Percentiles rank a stretch among this genome's conserved stretches.
Evolutionary conservation across 2,329 filamentous ascomycete genomes (phyloP).

Genomic region (Colletotrichum magnum): DNA sequence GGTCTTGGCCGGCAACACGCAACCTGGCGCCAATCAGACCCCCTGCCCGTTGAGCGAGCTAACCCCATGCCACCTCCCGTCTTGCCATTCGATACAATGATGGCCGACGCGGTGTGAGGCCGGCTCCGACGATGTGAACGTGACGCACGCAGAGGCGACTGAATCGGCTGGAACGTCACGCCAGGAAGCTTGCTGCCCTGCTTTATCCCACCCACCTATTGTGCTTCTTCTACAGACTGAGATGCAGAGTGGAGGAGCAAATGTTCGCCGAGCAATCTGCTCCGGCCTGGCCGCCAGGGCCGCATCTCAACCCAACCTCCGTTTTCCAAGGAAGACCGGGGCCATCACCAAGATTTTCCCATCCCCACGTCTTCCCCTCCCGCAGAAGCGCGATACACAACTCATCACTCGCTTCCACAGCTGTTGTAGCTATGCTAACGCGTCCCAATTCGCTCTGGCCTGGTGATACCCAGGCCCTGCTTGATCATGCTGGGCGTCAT

Average conservation of each 20-base stretch:
- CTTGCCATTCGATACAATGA: slow-evolving; percentile 10
- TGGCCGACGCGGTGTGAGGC: slow-evolving; percentile 23
- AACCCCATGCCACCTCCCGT: slow-evolving; percentile 37
- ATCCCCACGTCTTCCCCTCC: slow-evolving; percentile 12
- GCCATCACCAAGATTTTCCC: slow-evolving; percentile 35
- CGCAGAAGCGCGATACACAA: slow-evolving; percentile 21
- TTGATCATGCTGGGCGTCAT: slow-evolving; percentile 38
- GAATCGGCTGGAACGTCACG: slow-evolving; percentile 30
- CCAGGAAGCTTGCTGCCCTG: slow-evolving; percentile 28
- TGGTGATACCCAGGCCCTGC: slow-evolving; percentile 32
- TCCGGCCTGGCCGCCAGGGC: slow-evolving; percentile 20
- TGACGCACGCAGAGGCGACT: slow-evolving; percentile 17
- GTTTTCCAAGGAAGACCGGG: slow-evolving; percentile 35
- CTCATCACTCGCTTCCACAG: slow-evolving; percentile 30
- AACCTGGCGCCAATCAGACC: slow-evolving; percentile 34
- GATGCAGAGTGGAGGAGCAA: no score
- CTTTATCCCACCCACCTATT: slow-evolving; percentile 1
- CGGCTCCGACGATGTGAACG: not conserved
- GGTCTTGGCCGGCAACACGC: slow-evolving; percentile 38
- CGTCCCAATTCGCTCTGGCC: slow-evolving; percentile 33
- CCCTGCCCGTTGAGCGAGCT: slow-evolving; percentile 20
- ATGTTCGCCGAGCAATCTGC: no score
- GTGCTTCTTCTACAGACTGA: not conserved
- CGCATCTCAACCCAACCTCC: slow-evolving; percentile 39
- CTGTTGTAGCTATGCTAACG: slow-evolving; percentile 23